Conservation (phyloP, 2,329 filamentous ascomycete genomes). For the Coleophoma cylindrospora region DNA sequence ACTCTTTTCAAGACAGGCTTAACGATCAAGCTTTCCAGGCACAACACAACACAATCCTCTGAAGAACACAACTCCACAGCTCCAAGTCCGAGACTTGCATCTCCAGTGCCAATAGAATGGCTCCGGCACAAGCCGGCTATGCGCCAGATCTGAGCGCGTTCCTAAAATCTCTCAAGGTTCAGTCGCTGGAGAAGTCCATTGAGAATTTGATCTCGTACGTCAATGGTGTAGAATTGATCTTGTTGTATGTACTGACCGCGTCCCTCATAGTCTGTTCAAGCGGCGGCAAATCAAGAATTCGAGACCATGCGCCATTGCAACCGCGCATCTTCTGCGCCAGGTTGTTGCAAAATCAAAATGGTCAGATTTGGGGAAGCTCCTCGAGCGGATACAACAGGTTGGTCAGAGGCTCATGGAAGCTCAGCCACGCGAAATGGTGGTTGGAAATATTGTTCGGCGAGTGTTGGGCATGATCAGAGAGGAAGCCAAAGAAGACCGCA, state of each 20-base stretch:
- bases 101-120: constrained; percentile 39
- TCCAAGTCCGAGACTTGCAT: neutral
- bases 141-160: constrained; percentile 75
- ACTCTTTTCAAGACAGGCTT: no score
- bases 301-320: constrained; percentile 85
- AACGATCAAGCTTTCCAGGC: no score
- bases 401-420: constrained; percentile 75
- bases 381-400: constrained; percentile 73
- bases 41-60: no score
- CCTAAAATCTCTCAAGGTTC: constrained; percentile 71
- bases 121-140: constrained; percentile 38
- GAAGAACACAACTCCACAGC: no score
- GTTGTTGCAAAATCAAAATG: constrained; percentile 81
- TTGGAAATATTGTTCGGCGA: constrained; percentile 89
- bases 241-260: constrained; percentile 7
- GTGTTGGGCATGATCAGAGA: constrained; percentile 88
- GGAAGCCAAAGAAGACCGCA: constrained; percentile 77
- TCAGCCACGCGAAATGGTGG: constrained; percentile 84
- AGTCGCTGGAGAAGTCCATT: constrained; percentile 73
- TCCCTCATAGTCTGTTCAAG: constrained; percentile 64
- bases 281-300: constrained; percentile 84
- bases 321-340: constrained; percentile 80
- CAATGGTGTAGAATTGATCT: neutral
- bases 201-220: constrained; percentile 75
- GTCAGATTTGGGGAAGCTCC: constrained; percentile 70